Evolutionary conservation across 805 yeast species (phyloP).

Genomic region (Ogataea chonburiensis): DNA sequence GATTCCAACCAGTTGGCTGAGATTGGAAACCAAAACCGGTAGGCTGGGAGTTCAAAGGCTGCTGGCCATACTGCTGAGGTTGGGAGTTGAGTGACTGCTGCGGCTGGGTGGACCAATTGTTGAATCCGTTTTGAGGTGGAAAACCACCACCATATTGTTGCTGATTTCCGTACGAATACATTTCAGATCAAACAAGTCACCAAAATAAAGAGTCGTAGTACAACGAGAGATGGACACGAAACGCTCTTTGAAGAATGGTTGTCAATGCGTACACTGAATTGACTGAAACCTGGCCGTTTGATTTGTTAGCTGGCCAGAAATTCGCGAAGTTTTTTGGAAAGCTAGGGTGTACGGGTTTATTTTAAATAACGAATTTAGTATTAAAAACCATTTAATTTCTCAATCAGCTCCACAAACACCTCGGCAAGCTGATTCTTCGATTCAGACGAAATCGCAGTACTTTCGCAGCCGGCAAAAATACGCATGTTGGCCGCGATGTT

Average conservation of each 20-base stretch:
- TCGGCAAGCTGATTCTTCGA: slow-evolving; percentile 27
- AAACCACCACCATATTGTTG: slow-evolving; percentile 25
- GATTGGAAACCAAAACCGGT: slow-evolving; percentile 38
- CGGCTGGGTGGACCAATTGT: slow-evolving; percentile 34
- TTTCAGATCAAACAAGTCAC: slow-evolving; percentile 5
- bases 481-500: slow-evolving; percentile 32
- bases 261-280: too few species aligned
- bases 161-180: slow-evolving; percentile 30
- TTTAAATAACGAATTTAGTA: neutral
- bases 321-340: slow-evolving; percentile 7
- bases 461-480: slow-evolving; percentile 30
- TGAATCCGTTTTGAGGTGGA: slow-evolving; percentile 27
- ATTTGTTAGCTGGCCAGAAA: slow-evolving; percentile 20
- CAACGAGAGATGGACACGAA: neutral
- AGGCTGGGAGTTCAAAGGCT: slow-evolving; percentile 33
- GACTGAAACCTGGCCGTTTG: too few species aligned
- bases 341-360: slow-evolving; percentile 8
- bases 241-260: too few species aligned
- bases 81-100: slow-evolving; percentile 26
- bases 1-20: slow-evolving; percentile 19
- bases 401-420: slow-evolving; percentile 23
- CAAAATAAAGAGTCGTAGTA: neutral
- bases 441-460: slow-evolving; percentile 10
- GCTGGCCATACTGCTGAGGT: slow-evolving; percentile 25
- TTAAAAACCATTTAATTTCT: slow-evolving; percentile 25